Evolutionary conservation across 257 asterid genomes (phyloP).

Genomic region (Primulina huaijiensis): DNA sequence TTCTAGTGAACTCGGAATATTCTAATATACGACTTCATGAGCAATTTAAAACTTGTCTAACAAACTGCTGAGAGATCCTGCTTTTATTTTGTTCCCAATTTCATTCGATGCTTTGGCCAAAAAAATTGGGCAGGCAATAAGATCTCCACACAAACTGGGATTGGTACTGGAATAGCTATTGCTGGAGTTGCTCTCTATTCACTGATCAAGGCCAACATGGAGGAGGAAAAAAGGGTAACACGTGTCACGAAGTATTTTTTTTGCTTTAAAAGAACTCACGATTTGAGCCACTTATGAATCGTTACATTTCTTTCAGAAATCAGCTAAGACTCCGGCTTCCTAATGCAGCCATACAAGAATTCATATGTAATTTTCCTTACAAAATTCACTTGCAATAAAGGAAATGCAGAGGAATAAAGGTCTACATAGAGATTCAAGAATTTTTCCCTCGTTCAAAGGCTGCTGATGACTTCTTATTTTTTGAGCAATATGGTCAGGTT

Average conservation of each 20-base stretch:
- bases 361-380: conserved; percentile 12
- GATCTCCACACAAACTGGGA: conserved; percentile 63
- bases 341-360: conserved; percentile 24
- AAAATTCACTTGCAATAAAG: conserved; percentile 22
- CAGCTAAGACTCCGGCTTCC: conserved; percentile 32
- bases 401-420: conserved; percentile 15
- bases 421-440: conserved; percentile 10
- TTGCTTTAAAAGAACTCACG: not conserved
- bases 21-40: not conserved
- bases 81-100: not conserved
- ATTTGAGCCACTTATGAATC: conserved; percentile 8
- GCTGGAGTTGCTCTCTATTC: conserved; percentile 65
- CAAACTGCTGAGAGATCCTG: not conserved
- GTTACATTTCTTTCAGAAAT: conserved; percentile 36
- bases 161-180: conserved; percentile 60
- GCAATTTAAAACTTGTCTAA: not conserved
- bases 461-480: not conserved
- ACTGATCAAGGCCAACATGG: conserved; percentile 56
- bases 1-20: not conserved
- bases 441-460: not conserved
- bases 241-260: not conserved
- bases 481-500: not conserved
- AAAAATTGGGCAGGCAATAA: conserved; percentile 41
- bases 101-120: not conserved
- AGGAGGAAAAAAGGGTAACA: conserved; percentile 47